These are phyloP conservation scores for Trichothecium roseum DNA, from an alignment of 2,329 filamentous ascomycete species.

Conservation along the genomic window DNA sequence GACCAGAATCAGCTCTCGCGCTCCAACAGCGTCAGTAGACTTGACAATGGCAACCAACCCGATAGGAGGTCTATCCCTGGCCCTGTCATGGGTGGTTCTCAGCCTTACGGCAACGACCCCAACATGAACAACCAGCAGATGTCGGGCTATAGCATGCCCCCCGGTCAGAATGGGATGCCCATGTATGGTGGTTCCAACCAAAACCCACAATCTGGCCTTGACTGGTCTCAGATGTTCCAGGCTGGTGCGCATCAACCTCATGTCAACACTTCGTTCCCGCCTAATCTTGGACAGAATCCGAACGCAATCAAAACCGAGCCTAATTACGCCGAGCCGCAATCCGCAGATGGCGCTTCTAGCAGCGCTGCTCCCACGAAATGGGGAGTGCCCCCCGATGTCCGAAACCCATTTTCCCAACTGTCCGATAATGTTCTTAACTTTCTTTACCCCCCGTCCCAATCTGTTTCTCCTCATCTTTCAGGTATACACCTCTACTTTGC, in stretches of 20 bases:
- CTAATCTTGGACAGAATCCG: constrained; percentile 60
- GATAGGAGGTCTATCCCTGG: constrained; percentile 46
- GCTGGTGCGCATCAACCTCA: constrained; percentile 58
- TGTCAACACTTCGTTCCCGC: constrained; percentile 49
- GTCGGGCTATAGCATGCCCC: constrained; percentile 54
- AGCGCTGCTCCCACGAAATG: constrained; percentile 38
- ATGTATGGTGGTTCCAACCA: constrained; percentile 51
- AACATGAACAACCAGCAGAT: constrained; percentile 57
- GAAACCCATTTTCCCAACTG: constrained; percentile 42
- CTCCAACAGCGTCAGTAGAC: constrained; percentile 48
- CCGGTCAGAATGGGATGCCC: constrained; percentile 52
- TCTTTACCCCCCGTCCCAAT: constrained; percentile 36
- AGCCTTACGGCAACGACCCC: constrained; percentile 46
- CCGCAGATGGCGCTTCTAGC: constrained; percentile 34
- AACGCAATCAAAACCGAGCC: constrained; percentile 59
- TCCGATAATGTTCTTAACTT: constrained; percentile 47
- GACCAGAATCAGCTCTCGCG: constrained; percentile 53
- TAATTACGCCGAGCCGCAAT: constrained; percentile 42
- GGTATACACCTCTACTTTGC: constrained; percentile 53
- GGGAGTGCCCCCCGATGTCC: constrained; percentile 34
- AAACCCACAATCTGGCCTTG: constrained; percentile 53
- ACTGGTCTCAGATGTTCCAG: constrained; percentile 74
- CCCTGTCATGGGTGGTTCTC: constrained; percentile 39
- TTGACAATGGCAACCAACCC: constrained; percentile 44
- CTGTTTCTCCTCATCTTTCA: constrained; percentile 42